Evolutionary conservation across 176 grass and related monocot species (phyloP), one percentile per base, ranked within the genome.

Genomic region (Oryza longistaminata): DNA sequence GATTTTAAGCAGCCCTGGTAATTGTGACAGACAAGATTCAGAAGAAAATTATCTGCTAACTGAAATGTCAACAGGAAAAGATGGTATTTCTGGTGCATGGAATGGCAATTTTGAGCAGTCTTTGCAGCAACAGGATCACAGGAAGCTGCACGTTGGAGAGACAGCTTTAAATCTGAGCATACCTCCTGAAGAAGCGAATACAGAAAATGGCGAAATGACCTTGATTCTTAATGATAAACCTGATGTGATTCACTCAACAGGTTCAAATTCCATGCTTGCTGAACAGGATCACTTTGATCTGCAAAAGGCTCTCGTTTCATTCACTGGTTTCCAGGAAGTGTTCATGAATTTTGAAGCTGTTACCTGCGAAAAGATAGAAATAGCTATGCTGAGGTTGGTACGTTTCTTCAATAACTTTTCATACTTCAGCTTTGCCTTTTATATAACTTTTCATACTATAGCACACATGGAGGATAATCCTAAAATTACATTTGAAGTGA

Each of bases 381-480:
- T 15, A 76, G 77, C 85, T 77, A 84, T 66, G 17, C 26, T 39
- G 49, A 95, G 93, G 93, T 92, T 88, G 66, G 72, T 66, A 16
- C 19, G 24, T 64, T 52, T 77, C 6, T 35, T 29, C 15, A 2
- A 6, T 60, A 31, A 17, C 0, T 45, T 50, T 10, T 33, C 27
- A 49, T 64, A 27, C 11, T n/a, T 46, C 2, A 31, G 2, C 29
- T 31, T 31, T 31, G 29, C 29, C 29, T 31, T 31, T 31, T 31
- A 31, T 31, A 31, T 31, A 31, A 31, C 29, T 31, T 31, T 27
- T 27, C 26, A 49, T 64, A 21, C 11, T 46, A 26, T 44, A 43
- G 10, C 6, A 16, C 21, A 21, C 27, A 35, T 21, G n/a, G 34
- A 61, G 19, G 33, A 48, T 24, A 10, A 65, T 9, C 19, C 24